Conservation (phyloP, 2,329 filamentous ascomycete genomes). For the Incumbomyces delicatus region DNA sequence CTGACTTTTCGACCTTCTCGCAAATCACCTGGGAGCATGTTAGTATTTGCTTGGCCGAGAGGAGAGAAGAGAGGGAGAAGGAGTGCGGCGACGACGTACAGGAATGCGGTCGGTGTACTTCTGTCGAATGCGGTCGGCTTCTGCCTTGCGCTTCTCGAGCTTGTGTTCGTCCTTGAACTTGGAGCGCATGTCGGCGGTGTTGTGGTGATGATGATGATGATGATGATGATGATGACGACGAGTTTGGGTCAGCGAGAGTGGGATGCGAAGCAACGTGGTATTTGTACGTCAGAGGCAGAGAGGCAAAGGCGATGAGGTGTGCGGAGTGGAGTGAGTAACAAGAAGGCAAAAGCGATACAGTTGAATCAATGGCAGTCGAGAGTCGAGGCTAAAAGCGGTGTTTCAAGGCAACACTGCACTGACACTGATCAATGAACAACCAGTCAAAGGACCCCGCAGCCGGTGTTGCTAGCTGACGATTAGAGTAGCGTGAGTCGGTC, state of each 20-base stretch:
- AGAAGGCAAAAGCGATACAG: neutral
- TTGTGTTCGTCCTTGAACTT: slow-evolving; percentile 99
- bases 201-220: slow-evolving; percentile 9
- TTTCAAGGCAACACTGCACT: slow-evolving; percentile 4
- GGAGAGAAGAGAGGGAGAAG: slow-evolving; percentile 1
- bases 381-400: slow-evolving; percentile 5
- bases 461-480: neutral
- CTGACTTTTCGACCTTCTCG: slow-evolving; percentile 98
- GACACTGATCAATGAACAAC: neutral
- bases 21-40: slow-evolving; percentile 69
- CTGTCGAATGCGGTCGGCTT: slow-evolving; percentile 97
- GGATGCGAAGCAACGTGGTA: neutral
- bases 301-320: neutral
- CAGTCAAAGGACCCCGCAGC: slow-evolving; percentile 6
- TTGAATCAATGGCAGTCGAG: too few relatives aligned
- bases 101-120: slow-evolving; percentile 98
- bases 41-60: slow-evolving; percentile 8
- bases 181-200: slow-evolving; percentile 69
- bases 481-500: too few relatives aligned
- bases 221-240: neutral
- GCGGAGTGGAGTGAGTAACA: neutral
- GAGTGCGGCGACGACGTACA: slow-evolving; percentile 48
- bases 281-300: neutral
- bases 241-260: neutral
- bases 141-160: slow-evolving; percentile 99